Percentiles rank a stretch among this genome's conserved stretches.
These are phyloP conservation scores for Rhizopus stolonifer DNA, from an alignment of 371 early-diverging fungal species.

Conservation along the genomic window DNA sequence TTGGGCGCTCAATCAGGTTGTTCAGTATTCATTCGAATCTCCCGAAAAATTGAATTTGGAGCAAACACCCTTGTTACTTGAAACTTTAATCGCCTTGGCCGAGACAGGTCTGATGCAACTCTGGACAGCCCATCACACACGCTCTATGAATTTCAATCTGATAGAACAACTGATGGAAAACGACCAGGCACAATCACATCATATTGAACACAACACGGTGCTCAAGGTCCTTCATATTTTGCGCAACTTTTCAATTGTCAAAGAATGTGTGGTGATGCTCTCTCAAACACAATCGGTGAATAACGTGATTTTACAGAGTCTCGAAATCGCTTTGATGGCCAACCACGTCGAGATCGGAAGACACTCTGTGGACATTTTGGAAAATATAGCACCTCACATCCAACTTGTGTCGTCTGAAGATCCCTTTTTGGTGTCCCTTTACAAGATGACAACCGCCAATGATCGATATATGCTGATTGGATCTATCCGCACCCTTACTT, in stretches of 20 bases:
- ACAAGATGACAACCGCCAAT: slow-evolving; percentile 45
- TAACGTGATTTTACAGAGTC: slow-evolving; percentile 49
- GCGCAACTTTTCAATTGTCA: slow-evolving; percentile 71
- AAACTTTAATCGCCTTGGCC: slow-evolving; percentile 37
- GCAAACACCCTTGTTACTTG: slow-evolving; percentile 64
- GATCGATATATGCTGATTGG: slow-evolving; percentile 69
- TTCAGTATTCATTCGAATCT: slow-evolving; percentile 58
- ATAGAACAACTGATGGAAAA: slow-evolving; percentile 6
- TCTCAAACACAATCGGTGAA: slow-evolving; percentile 44
- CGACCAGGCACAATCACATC: background rate
- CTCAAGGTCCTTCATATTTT: slow-evolving; percentile 74
- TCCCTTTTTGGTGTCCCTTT: slow-evolving; percentile 33
- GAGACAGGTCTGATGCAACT: background rate
- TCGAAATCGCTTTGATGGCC: slow-evolving; percentile 56
- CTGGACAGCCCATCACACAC: background rate
- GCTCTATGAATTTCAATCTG: background rate
- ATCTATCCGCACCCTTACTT: slow-evolving; percentile 60
- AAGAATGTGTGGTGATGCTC: slow-evolving; percentile 53
- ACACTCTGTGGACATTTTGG: slow-evolving; percentile 70
- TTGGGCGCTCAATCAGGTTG: slow-evolving; percentile 77
- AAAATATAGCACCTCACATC: slow-evolving; percentile 58
- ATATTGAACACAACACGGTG: slow-evolving; percentile 49
- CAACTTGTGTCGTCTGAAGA: slow-evolving; percentile 36
- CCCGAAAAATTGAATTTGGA: slow-evolving; percentile 58
- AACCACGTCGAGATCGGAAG: slow-evolving; percentile 55